Base-by-base conservation (phyloP, 805 yeast genomes). In the Starmerella bombi region DNA sequence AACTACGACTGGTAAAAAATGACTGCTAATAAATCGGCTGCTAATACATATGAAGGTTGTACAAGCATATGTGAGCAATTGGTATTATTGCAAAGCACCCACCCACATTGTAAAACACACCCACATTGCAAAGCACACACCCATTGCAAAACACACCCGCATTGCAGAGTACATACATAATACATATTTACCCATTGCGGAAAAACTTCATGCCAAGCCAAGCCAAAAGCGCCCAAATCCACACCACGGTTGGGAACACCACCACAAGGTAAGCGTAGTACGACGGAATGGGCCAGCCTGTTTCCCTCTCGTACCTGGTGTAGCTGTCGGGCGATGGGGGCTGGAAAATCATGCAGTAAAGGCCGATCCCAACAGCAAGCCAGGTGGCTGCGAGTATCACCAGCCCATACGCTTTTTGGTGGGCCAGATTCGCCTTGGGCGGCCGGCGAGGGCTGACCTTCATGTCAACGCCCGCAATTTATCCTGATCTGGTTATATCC, bases 171-270 rank as follows among this genome's bases (percentile, higher is more conserved):
- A n/a, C n/a, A n/a, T n/a, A n/a, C n/a, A n/a, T n/a, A n/a, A n/a
- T n/a, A n/a, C 12, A 23, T 23, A 23, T 23, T 25, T 20, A 78
- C 18, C 91, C 78, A 54, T 82, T 91, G 41, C 84, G 65, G 59
- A 82, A 82, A 42, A 81, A 61, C 58, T 82, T 82, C 70, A 81
- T 66, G 28, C 91, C 86, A 34, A 75, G 65, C 93, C 93, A 82
- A 9, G 85, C 73, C 3, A 70, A 61, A 8, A 75, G 60, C 32
- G 85, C 73, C 93, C 93, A 81, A 4, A 74, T 57, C 80, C 81
- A 75, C 1, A 59, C 53, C 15, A 61, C 55, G 7, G 62, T 65
- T 4, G 65, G 61, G 10, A 58, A 33, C 21, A 65, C 49, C 8
- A 61, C 38, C 5, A 59, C 17, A 1, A 65, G 53, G 6, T 59